These are phyloP conservation scores for Cryptomeria japonica DNA, from an alignment of 75 land plant species.

Conservation along the genomic window DNA sequence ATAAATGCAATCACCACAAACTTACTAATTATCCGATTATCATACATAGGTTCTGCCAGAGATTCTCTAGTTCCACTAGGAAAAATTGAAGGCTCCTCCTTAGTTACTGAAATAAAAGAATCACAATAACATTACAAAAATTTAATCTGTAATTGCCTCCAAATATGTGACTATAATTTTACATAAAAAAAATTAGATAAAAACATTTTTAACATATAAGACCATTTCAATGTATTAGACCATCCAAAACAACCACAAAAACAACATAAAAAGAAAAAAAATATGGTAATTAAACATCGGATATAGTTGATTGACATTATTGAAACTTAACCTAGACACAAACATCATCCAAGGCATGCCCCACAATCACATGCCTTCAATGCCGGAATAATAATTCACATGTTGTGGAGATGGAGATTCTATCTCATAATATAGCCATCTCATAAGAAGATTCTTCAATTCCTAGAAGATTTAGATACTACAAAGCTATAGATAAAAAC, in stretches of 20 bases:
- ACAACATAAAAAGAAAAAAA: not conserved
- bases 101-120: conserved; percentile 25
- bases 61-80: conserved; percentile 20
- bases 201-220: not conserved
- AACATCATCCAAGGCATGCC: not conserved
- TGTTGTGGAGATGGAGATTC: conserved; percentile 58
- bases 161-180: not conserved
- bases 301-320: not conserved
- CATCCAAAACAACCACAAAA: not conserved
- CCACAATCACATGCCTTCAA: not conserved
- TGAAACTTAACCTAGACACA: not conserved
- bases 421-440: conserved; percentile 68
- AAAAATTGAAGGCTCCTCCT: conserved; percentile 13
- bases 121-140: not conserved
- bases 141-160: not conserved
- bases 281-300: too few species aligned
- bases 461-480: conserved; percentile 76
- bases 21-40: conserved; percentile 11
- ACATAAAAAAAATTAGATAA: not conserved
- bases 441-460: conserved; percentile 71
- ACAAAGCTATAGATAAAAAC: conserved; percentile 73
- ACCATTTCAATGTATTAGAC: not conserved
- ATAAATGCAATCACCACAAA: not conserved
- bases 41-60: conserved; percentile 16
- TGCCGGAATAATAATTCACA: conserved; percentile 20